phyloP scores from a whole-genome alignment of 139 green algal genomes.

The Desmodesmus armatus region DNA sequence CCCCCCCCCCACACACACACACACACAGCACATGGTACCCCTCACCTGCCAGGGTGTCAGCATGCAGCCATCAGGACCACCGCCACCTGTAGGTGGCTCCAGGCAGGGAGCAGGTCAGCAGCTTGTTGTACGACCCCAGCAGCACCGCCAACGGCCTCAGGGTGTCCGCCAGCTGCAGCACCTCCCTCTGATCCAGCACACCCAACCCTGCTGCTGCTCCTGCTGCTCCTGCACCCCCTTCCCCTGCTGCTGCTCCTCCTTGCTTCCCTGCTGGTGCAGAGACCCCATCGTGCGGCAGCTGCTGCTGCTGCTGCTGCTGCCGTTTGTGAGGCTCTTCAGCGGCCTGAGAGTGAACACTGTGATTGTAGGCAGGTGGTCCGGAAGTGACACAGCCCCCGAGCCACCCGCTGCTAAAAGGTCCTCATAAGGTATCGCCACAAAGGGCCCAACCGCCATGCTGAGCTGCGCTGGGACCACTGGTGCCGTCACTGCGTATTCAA shows the following conservation, averaged over 20 bases:
- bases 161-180: constrained; percentile 6
- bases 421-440: constrained; percentile 14
- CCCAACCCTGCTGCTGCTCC: not conserved
- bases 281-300: not conserved
- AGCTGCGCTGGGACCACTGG: constrained; percentile 22
- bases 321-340: not conserved
- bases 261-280: too few species aligned
- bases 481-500: constrained; percentile 27
- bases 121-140: constrained; percentile 21
- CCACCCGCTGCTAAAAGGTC: constrained; percentile 16
- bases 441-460: constrained; percentile 40
- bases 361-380: not conserved
- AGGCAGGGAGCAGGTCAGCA: constrained; percentile 34
- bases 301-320: not conserved
- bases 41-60: not conserved
- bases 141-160: constrained; percentile 36
- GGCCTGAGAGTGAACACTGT: constrained; percentile 3
- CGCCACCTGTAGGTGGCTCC: constrained; percentile 30
- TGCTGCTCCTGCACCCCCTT: not conserved
- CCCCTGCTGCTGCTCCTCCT: not conserved
- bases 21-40: too few species aligned
- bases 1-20: too few species aligned
- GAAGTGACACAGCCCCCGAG: not conserved
- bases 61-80: constrained; percentile 13
- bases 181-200: not conserved